A percentile compares a stretch with the other conserved stretches of the same genome.
phyloP scores from a whole-genome alignment of 768 basidiomycete genomes.

The Strobilomyces echinocephalus region DNA sequence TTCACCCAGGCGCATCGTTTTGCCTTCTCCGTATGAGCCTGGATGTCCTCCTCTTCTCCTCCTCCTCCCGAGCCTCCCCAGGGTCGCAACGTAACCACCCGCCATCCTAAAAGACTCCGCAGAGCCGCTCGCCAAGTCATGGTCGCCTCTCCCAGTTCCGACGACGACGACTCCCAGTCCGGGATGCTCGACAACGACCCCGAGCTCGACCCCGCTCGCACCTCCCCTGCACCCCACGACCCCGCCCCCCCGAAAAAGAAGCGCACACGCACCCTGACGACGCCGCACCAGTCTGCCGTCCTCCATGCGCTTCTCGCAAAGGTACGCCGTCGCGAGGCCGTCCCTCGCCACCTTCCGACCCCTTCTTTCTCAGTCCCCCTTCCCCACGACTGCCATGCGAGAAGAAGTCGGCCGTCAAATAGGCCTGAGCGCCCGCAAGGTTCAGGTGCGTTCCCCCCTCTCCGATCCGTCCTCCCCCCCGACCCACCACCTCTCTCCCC shows the following conservation, averaged over 20 bases:
- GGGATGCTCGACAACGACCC: constrained; percentile 59
- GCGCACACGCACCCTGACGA: constrained; percentile 83
- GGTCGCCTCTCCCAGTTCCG: constrained; percentile 26
- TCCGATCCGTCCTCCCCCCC: constrained; percentile 4
- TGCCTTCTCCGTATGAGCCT: no score
- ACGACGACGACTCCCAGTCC: constrained; percentile 47
- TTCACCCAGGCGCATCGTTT: no score
- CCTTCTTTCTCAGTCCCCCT: constrained; percentile 59
- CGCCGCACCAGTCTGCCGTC: constrained; percentile 85
- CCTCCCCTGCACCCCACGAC: constrained; percentile 20
- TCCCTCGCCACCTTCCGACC: neutral
- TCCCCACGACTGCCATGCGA: constrained; percentile 82
- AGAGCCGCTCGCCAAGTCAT: neutral
- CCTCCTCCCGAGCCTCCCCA: neutral
- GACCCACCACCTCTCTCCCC: constrained; percentile 2
- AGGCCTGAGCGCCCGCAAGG: constrained; percentile 85
- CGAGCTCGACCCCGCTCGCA: constrained; percentile 40
- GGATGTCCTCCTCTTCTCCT: neutral
- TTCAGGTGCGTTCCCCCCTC: constrained; percentile 61
- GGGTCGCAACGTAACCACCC: constrained; percentile 19
- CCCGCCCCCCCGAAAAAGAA: constrained; percentile 45
- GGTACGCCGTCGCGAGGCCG: constrained; percentile 39
- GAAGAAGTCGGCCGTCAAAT: constrained; percentile 85
- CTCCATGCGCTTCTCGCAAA: constrained; percentile 81
- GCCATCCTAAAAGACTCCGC: constrained; percentile 20